Percentiles rank a stretch among this genome's conserved stretches.
phyloP scores from a whole-genome alignment of 257 asterid genomes.

The Agastache rugosa region DNA sequence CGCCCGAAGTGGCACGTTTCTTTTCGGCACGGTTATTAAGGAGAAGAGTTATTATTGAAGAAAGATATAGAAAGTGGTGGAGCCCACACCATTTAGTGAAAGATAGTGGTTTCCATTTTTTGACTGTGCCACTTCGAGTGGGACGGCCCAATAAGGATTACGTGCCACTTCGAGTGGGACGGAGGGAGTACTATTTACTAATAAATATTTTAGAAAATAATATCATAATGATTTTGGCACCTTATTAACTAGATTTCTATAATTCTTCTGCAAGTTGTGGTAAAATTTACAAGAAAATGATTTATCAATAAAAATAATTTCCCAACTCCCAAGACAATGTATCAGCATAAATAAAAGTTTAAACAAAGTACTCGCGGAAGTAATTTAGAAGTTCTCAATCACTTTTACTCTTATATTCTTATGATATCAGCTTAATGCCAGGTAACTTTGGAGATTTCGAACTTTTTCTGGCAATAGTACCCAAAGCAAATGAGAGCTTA shows the following conservation, averaged over 20 bases:
- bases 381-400: slow-evolving; percentile 18
- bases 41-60: too few relatives aligned
- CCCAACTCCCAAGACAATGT: neutral
- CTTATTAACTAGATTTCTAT: neutral
- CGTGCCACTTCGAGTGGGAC: too few relatives aligned
- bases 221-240: neutral
- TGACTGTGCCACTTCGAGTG: too few relatives aligned
- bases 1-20: too few relatives aligned
- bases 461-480: slow-evolving; percentile 14
- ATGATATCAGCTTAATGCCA: slow-evolving; percentile 7
- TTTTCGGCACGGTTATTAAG: too few relatives aligned
- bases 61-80: too few relatives aligned
- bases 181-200: too few relatives aligned
- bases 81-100: too few relatives aligned
- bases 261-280: slow-evolving; percentile 7
- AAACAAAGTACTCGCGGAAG: neutral
- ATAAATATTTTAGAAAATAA: neutral
- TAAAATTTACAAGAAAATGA: neutral
- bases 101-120: too few relatives aligned
- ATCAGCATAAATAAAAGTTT: neutral
- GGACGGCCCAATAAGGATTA: too few relatives aligned
- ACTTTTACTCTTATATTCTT: neutral
- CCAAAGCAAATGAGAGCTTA: slow-evolving; percentile 19
- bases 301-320: slow-evolving; percentile 16
- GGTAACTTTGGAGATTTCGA: slow-evolving; percentile 14